phyloP scores from a whole-genome alignment of 768 basidiomycete species.

The Dioszegia aurantiaca region DNA sequence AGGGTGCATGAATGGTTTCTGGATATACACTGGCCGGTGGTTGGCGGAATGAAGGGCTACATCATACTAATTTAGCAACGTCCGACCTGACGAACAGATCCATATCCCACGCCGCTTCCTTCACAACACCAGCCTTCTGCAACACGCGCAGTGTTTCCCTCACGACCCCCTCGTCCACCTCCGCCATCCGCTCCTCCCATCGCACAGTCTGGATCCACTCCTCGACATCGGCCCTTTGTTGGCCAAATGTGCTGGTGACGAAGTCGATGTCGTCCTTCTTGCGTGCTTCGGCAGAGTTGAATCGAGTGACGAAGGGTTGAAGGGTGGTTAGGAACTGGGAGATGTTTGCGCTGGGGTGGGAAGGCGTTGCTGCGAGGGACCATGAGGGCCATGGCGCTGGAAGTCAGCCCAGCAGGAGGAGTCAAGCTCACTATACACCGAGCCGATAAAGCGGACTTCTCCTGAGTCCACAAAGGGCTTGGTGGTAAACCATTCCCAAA shows the following conservation, averaged over 20 bases:
- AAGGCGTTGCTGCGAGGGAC: conserved; percentile 83
- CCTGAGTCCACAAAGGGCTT: conserved; percentile 76
- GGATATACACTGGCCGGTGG: conserved; percentile 1
- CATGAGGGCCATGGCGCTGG: conserved; percentile 97
- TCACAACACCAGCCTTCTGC: conserved; percentile 72
- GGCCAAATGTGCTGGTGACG: conserved; percentile 74
- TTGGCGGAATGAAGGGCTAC: not conserved
- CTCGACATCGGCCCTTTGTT: conserved; percentile 75
- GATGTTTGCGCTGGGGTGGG: conserved; percentile 56
- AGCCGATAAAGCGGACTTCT: conserved; percentile 76
- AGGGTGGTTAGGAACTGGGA: conserved; percentile 64
- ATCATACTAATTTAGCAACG: conserved; percentile 54
- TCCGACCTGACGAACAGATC: conserved; percentile 61
- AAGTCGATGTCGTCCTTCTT: conserved; percentile 68
- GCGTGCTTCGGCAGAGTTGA: conserved; percentile 57
- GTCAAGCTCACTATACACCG: conserved; percentile 43
- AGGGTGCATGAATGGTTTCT: conserved; percentile 14
- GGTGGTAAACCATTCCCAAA: conserved; percentile 64
- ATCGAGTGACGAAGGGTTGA: conserved; percentile 64
- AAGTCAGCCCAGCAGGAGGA: not conserved
- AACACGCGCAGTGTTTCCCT: conserved; percentile 70
- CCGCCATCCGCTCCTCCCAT: conserved; percentile 67
- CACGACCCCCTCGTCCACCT: conserved; percentile 66
- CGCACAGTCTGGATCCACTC: conserved; percentile 80
- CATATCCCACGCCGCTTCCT: conserved; percentile 60